Base-by-base conservation (phyloP, 2,329 filamentous ascomycete genomes). In the Alternaria novae-zelandiae region DNA sequence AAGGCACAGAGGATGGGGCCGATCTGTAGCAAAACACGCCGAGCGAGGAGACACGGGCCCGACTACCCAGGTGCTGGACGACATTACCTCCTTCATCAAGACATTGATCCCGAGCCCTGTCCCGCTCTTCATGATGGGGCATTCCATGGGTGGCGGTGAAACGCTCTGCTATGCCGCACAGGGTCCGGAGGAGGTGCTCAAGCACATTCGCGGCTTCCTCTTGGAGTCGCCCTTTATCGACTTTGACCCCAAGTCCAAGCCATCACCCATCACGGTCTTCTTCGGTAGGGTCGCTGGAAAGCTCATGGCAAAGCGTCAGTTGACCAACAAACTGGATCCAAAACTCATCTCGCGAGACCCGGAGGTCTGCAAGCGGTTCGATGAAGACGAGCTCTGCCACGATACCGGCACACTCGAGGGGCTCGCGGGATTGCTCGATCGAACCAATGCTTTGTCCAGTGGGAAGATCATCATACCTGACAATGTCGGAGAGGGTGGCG, bases 131-230 rank as follows among this genome's bases (percentile, higher is more conserved):
- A 85, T 97, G 20, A 89, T 96, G 83, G 94, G 94, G 57, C 93
- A 97, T 80, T 94, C 90, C 21, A 97, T 97, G 93, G 94, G 94
- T 68, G 94, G 94, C 63, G 92, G 89, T 23, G 87, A 96, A 80
- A 87, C 89, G 6, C 82, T 97, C 9, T 89, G 87, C 46, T 90
- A 88, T 70, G 82, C 82, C 64, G 79, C 80, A 28, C 74, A 75
- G 47, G 83, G 81, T 20, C 84, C 82, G 5, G 67, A 70, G 46
- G 85, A 87, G 15, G 77, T 92, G 12, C 84, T 88, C 45, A 78
- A 82, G 36, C 83, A 86, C 61, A 86, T 97, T 51, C 85, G 89
- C 49, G 94, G 94, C 21, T 93, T 91, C 83, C 75, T 97, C 36
- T 84, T 91, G 13, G 91, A 94, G 79, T 85, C 87, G n/a, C 94